phyloP scores from a whole-genome alignment of 2,329 filamentous ascomycete species.

The Daldinia eschscholtzii region DNA sequence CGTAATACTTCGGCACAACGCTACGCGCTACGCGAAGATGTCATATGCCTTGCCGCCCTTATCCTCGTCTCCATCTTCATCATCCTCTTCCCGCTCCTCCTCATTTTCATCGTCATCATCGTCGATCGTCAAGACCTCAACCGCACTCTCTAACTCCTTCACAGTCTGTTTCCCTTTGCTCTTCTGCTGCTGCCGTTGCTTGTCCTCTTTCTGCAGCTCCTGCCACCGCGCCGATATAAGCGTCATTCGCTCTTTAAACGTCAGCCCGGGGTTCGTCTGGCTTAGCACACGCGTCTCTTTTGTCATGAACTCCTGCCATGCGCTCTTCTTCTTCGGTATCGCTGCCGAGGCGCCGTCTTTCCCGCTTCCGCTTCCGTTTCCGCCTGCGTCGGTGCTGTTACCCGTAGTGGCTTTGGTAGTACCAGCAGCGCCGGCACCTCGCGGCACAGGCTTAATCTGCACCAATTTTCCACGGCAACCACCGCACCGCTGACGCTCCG shows the following conservation, averaged over 20 bases:
- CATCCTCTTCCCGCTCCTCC: not conserved
- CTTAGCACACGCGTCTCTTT: slow-evolving; percentile 49
- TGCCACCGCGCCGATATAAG: slow-evolving; percentile 71
- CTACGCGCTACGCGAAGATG: slow-evolving; percentile 1
- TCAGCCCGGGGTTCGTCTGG: slow-evolving; percentile 46
- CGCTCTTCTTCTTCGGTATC: slow-evolving; percentile 51
- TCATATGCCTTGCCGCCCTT: not conserved
- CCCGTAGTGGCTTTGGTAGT: slow-evolving; percentile 43
- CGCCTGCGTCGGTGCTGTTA: slow-evolving; percentile 4
- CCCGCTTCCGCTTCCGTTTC: slow-evolving; percentile 38
- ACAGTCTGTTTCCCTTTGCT: slow-evolving; percentile 54
- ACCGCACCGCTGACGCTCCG: slow-evolving; percentile 78
- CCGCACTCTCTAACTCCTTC: slow-evolving; percentile 74
- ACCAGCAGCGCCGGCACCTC: slow-evolving; percentile 52
- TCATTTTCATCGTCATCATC: slow-evolving; percentile 12
- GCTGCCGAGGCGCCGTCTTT: slow-evolving; percentile 11
- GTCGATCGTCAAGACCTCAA: slow-evolving; percentile 66
- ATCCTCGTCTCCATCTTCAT: no score
- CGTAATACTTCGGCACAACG: not conserved
- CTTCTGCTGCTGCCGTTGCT: slow-evolving; percentile 14
- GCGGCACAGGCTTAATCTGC: slow-evolving; percentile 84
- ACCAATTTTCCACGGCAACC: slow-evolving; percentile 76
- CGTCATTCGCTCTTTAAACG: slow-evolving; percentile 77
- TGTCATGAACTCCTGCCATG: slow-evolving; percentile 50
- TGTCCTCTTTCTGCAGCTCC: slow-evolving; percentile 72